These are phyloP conservation scores for Rhizopogon sp. DNA, from an alignment of 768 basidiomycete species.

Conservation along the genomic window DNA sequence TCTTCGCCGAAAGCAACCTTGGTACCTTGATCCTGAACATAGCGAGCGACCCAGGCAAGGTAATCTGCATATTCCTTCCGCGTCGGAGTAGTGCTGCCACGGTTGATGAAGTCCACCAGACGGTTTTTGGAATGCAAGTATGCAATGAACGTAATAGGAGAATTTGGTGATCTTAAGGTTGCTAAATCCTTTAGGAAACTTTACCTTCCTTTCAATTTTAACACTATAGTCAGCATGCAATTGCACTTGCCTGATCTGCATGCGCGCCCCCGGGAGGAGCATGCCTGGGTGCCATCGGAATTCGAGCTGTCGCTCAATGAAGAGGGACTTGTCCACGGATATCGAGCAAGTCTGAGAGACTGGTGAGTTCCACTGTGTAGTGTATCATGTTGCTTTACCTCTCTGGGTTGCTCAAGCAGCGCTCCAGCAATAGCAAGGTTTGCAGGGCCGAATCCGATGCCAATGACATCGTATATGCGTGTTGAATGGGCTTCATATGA, in stretches of 20 bases:
- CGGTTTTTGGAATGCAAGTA: constrained; percentile 48
- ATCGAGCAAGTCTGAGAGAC: constrained; percentile 6
- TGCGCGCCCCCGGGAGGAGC: constrained; percentile 45
- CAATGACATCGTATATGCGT: constrained; percentile 37
- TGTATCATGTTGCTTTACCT: constrained; percentile 5
- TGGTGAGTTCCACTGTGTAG: neutral
- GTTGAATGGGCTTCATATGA: neutral
- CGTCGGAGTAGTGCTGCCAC: constrained; percentile 44
- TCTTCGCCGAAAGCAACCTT: constrained; percentile 42
- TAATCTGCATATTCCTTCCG: constrained; percentile 53
- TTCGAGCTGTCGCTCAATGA: constrained; percentile 42
- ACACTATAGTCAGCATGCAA: neutral
- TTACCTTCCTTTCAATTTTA: constrained; percentile 4
- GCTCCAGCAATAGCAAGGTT: constrained; percentile 48
- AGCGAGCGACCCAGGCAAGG: constrained; percentile 44
- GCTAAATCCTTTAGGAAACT: constrained; percentile 53
- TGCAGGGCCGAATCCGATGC: constrained; percentile 49
- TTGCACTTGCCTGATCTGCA: constrained; percentile 44
- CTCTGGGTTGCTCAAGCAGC: constrained; percentile 37
- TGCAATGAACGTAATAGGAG: constrained; percentile 46
- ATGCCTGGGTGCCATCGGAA: constrained; percentile 56
- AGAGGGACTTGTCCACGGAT: constrained; percentile 30
- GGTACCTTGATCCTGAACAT: constrained; percentile 38
- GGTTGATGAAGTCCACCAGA: constrained; percentile 49
- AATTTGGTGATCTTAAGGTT: constrained; percentile 45